Percentiles rank a stretch among this genome's conserved stretches.
These are phyloP conservation scores for Chaetomium olivaceum DNA, from an alignment of 2,329 filamentous ascomycete species.

Conservation along the genomic window DNA sequence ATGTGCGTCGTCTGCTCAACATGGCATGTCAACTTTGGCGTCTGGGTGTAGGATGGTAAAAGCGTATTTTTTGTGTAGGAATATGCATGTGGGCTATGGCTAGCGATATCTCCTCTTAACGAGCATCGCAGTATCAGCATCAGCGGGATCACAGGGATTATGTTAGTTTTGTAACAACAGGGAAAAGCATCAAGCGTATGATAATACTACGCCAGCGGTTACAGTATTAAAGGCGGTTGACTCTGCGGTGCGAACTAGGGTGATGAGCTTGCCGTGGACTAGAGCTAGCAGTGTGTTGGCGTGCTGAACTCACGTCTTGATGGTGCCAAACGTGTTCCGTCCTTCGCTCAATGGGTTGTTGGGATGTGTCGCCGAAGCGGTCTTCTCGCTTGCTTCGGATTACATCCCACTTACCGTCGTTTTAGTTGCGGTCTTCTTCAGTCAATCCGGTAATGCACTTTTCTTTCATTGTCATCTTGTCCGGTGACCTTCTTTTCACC, in stretches of 20 bases:
- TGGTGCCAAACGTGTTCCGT: background rate
- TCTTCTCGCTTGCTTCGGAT: too few relatives aligned
- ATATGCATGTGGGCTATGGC: background rate
- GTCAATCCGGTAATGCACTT: too few relatives aligned
- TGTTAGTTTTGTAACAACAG: background rate
- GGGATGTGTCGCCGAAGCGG: background rate
- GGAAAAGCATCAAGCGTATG: background rate
- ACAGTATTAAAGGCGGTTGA: too few relatives aligned
- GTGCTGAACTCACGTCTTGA: background rate
- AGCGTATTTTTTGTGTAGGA: background rate
- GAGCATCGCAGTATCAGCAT: background rate
- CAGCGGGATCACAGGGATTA: background rate
- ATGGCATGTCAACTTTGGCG: background rate
- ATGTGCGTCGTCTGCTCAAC: background rate
- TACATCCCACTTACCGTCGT: too few relatives aligned
- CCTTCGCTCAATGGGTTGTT: background rate
- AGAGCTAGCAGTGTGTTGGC: too few relatives aligned
- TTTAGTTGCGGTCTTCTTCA: too few relatives aligned
- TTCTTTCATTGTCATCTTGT: too few relatives aligned
- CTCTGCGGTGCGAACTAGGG: background rate
- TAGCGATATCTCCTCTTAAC: background rate
- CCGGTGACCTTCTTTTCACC: too few relatives aligned
- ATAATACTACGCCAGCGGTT: background rate
- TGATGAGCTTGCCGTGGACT: background rate
- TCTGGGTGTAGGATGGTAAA: background rate